Conservation (phyloP, 1,139 yeast genomes). For the Saccharomycopsis phalli region DNA sequence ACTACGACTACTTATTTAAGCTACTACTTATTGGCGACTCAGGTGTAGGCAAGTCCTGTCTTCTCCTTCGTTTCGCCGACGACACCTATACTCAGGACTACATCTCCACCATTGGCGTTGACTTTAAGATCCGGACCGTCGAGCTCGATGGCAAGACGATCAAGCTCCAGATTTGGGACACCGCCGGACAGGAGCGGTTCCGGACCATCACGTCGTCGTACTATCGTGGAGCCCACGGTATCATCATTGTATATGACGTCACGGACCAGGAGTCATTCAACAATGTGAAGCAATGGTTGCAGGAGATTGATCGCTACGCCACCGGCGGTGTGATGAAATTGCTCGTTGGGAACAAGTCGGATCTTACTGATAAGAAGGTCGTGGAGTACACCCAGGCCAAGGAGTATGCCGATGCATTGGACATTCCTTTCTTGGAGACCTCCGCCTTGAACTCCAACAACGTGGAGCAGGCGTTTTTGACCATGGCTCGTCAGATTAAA, state of each 20-base stretch:
- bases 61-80: conserved; percentile 90
- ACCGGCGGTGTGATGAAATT: conserved; percentile 96
- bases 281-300: conserved; percentile 97
- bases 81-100: conserved; percentile 96
- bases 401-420: conserved; percentile 95
- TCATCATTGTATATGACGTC: conserved; percentile 94
- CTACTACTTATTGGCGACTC: conserved; percentile 93
- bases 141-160: conserved; percentile 96
- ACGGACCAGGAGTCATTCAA: conserved; percentile 97
- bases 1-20: conserved; percentile 95
- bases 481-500: conserved; percentile 98
- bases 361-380: conserved; percentile 85
- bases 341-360: conserved; percentile 95
- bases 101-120: conserved; percentile 96
- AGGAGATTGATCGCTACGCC: conserved; percentile 96
- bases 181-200: conserved; percentile 98
- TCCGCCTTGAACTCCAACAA: conserved; percentile 92
- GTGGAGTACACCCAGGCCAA: conserved; percentile 95
- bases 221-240: conserved; percentile 98
- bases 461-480: conserved; percentile 96
- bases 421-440: conserved; percentile 93
- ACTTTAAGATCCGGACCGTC: conserved; percentile 93
- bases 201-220: conserved; percentile 96
- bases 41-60: conserved; percentile 96
- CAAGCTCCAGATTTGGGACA: conserved; percentile 97